Percentiles rank a stretch among this genome's conserved stretches.
phyloP scores from a whole-genome alignment of 2,329 filamentous ascomycete species.

The Monosporascus sp. region DNA sequence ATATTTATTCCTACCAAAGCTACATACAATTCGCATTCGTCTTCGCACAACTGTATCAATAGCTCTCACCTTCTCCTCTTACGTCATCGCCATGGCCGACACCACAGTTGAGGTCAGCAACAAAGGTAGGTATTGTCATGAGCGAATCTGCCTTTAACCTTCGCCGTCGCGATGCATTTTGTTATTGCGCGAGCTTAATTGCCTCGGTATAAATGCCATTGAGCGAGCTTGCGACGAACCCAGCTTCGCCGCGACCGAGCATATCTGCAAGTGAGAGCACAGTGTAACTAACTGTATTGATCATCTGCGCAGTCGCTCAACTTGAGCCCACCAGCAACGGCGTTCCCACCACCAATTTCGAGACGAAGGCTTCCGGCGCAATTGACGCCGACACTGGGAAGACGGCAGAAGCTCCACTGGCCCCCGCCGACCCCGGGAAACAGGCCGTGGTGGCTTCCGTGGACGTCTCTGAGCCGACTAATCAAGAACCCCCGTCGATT shows the following conservation, averaged over 20 bases:
- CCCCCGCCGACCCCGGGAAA: slow-evolving; percentile 10
- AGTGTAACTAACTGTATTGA: background rate
- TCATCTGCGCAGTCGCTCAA: slow-evolving; percentile 3
- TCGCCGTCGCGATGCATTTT: slow-evolving; percentile 7
- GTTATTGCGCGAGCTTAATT: slow-evolving; percentile 13
- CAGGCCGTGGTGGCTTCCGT: slow-evolving; percentile 4
- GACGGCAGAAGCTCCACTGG: slow-evolving; percentile 13
- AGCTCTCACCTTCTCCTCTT: slow-evolving; percentile 14
- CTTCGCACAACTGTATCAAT: slow-evolving; percentile 5
- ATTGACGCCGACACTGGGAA: slow-evolving; percentile 1
- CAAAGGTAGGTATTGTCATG: slow-evolving; percentile 27
- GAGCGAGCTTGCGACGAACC: slow-evolving; percentile 7
- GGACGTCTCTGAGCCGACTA: slow-evolving; percentile 8
- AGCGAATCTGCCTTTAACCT: slow-evolving; percentile 4
- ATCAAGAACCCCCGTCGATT: slow-evolving; percentile 8
- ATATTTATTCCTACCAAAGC: no score
- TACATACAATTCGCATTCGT: background rate
- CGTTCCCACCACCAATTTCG: slow-evolving; percentile 14
- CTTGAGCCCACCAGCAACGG: slow-evolving; percentile 4
- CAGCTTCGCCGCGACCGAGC: slow-evolving; percentile 7
- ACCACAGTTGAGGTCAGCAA: slow-evolving; percentile 20
- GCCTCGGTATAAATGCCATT: slow-evolving; percentile 6
- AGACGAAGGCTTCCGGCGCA: slow-evolving; percentile 14
- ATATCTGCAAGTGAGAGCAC: slow-evolving; percentile 1
- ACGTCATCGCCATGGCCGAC: slow-evolving; percentile 32